A percentile compares a stretch with the other conserved stretches of the same genome.
phyloP scores from a whole-genome alignment of 2,329 filamentous ascomycete genomes.

The Nakataea oryzae region DNA sequence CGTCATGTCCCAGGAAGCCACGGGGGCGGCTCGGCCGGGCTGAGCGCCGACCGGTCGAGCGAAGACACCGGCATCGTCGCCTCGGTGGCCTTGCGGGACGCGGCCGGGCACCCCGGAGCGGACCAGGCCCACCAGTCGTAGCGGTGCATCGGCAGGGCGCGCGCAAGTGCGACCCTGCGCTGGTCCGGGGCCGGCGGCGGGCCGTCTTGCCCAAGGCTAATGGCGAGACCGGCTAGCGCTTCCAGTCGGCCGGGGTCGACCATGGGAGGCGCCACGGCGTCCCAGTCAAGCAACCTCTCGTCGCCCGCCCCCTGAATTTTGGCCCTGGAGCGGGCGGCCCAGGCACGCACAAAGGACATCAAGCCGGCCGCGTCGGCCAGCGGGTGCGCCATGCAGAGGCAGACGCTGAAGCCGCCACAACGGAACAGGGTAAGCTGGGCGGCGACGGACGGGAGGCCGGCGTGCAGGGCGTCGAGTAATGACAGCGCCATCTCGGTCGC shows the following conservation, averaged over 20 bases:
- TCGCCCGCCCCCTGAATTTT: slow-evolving; percentile 1
- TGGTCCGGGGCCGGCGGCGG: neutral
- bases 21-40: slow-evolving; percentile 21
- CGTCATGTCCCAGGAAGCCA: slow-evolving; percentile 31
- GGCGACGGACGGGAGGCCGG: slow-evolving; percentile 18
- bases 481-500: slow-evolving; percentile 21
- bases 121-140: slow-evolving; percentile 33
- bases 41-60: slow-evolving; percentile 6
- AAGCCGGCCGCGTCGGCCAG: slow-evolving; percentile 33
- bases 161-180: slow-evolving; percentile 15
- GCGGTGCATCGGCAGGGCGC: slow-evolving; percentile 30
- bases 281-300: neutral
- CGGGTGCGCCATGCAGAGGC: slow-evolving; percentile 29
- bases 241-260: neutral
- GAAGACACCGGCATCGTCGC: slow-evolving; percentile 13
- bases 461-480: slow-evolving; percentile 13
- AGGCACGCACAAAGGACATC: slow-evolving; percentile 29
- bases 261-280: neutral
- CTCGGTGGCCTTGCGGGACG: slow-evolving; percentile 13
- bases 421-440: slow-evolving; percentile 29
- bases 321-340: slow-evolving; percentile 21
- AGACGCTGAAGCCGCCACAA: slow-evolving; percentile 29
- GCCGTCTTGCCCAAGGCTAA: no score
- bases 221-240: neutral
- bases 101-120: slow-evolving; percentile 18